Percentiles rank a stretch among this genome's conserved stretches.
phyloP scores from a whole-genome alignment of 2,329 filamentous ascomycete species.

The Hymenoscyphus infarciens region DNA sequence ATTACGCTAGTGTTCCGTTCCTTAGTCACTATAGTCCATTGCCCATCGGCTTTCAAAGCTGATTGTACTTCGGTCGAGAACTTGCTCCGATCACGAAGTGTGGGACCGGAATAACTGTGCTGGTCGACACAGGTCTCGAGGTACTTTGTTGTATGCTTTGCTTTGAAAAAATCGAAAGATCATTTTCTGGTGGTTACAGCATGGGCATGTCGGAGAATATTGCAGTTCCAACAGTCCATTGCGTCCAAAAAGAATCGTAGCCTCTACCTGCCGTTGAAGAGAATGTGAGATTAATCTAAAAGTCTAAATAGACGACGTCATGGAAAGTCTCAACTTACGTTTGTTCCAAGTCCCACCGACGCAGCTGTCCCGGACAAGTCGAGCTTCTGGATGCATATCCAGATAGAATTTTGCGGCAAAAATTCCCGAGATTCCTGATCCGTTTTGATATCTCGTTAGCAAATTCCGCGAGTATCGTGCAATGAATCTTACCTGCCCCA shows the following conservation, averaged over 20 bases:
- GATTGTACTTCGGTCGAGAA: conserved; percentile 25
- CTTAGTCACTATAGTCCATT: conserved; percentile 15
- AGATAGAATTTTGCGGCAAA: conserved; percentile 12
- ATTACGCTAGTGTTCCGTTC: not conserved
- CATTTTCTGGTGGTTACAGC: conserved; percentile 27
- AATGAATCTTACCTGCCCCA: conserved; percentile 4
- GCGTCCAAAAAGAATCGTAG: conserved; percentile 35
- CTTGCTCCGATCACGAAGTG: conserved; percentile 25
- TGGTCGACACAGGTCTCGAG: conserved; percentile 25
- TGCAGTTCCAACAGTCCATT: conserved; percentile 32
- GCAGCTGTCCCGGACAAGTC: conserved; percentile 12
- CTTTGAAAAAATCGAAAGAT: conserved; percentile 28
- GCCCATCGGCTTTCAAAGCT: conserved; percentile 23
- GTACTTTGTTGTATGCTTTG: conserved; percentile 31
- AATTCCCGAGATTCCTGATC: conserved; percentile 16
- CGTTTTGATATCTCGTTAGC: not conserved
- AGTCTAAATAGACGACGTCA: not conserved
- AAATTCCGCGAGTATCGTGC: not conserved
- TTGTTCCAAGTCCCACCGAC: conserved; percentile 15
- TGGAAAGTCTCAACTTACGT: conserved; percentile 4
- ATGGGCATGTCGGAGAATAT: conserved; percentile 35
- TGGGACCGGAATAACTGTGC: conserved; percentile 20
- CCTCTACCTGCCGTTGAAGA: conserved; percentile 21
- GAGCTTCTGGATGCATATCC: conserved; percentile 9
- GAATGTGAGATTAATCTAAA: not conserved